Evolutionary conservation across 768 basidiomycete species (phyloP), one percentile per base, ranked within the genome.

Genomic region (Boletales sp.): DNA sequence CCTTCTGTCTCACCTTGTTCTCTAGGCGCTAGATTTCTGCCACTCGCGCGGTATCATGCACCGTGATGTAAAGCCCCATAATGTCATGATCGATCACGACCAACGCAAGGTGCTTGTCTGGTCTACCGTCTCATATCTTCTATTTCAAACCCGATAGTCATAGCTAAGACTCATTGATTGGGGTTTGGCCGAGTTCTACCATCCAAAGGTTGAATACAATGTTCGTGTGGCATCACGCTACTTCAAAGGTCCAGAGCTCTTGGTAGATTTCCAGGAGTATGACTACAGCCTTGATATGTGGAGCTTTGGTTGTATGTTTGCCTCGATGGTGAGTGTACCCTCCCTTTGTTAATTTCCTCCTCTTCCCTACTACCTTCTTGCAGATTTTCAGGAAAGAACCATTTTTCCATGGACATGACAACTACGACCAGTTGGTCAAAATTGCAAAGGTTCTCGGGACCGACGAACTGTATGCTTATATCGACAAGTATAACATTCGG

Each of bases 31-130:
- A 65, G 95, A 98, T 71, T 98, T 85, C 68, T 97, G 95, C 62
- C 95, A 98, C 70, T 98, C 95, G 30, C 93, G 94, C 61, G 95
- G 95, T 9, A 97, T 98, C 68, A 97, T 97, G 93, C 94, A 97
- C 68, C 78, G 95, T 59, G 95, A 97, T 67, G 95, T 98, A 51
- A 98, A 98, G 66, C 95, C 95, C 12, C 94, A 96, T 72, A 98
- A 98, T 70, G 93, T 98, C 48, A 97, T 98, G 94, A 97, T 97
- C 70, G 95, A 98, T 70, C 94, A 97, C 66, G 93, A 97, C 61
- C 89, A 89, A 69, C 85, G 91, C 66, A 91, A 94, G 77, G 94
- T 91, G 62, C 53, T 73, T 64, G 39, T 44, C 36, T 3, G 21
- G 11, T 36, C 50, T 41, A 41, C 35, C 34, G 55, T 44, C 33